Evolutionary conservation across 1,139 yeast species (phyloP).

Genomic region (Kazachstania sp.): DNA sequence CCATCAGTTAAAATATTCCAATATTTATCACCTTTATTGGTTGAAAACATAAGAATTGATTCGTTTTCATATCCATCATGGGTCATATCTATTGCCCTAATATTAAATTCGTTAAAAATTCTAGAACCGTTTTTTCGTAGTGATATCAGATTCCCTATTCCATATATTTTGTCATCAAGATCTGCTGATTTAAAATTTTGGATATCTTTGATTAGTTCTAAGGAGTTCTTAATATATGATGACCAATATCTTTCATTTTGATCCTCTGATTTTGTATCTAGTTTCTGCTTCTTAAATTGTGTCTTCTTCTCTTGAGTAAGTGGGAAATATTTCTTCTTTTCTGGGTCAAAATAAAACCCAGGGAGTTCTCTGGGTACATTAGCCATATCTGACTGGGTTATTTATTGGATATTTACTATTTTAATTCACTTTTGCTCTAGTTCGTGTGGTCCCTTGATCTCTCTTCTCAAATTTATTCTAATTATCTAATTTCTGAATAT

Average conservation of each 20-base stretch:
- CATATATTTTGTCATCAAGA: not conserved
- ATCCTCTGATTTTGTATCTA: not conserved
- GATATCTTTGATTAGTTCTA: not conserved
- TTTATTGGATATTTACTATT: not conserved
- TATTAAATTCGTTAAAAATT: not conserved
- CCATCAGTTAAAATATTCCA: not conserved
- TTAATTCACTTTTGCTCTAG: too few relatives aligned
- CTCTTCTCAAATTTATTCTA: too few relatives aligned
- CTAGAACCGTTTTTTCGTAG: not conserved
- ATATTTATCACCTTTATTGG: not conserved
- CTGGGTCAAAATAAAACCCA: conserved; percentile 42
- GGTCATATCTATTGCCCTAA: not conserved
- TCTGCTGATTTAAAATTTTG: not conserved
- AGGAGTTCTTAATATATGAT: not conserved
- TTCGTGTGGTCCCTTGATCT: too few relatives aligned
- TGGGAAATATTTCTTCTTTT: conserved; percentile 39
- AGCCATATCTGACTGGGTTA: not conserved
- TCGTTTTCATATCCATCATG: not conserved
- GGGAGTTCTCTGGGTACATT: conserved; percentile 32
- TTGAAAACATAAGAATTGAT: not conserved
- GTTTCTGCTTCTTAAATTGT: conserved; percentile 3
- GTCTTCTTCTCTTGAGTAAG: conserved; percentile 17
- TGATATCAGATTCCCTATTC: not conserved
- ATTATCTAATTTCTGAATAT: too few relatives aligned
- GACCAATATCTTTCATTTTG: not conserved